Base-by-base conservation (phyloP, 805 yeast genomes). In the Cyberlindnera amylophila region DNA sequence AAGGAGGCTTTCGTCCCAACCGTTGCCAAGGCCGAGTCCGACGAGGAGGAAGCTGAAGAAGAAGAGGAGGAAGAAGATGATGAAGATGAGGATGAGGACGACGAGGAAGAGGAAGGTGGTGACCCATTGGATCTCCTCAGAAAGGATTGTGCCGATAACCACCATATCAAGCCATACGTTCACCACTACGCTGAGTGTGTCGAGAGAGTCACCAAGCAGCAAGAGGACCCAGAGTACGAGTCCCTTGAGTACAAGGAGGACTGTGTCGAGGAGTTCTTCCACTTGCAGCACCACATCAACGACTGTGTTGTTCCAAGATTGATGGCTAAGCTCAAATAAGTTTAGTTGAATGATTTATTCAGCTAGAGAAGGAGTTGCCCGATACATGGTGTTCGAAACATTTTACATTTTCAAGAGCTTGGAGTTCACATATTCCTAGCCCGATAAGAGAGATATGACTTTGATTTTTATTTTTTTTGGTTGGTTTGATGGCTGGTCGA, bases 181-280 rank as follows among this genome's bases (percentile, higher is more conserved):
- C 96, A 90, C 70, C 97, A 90, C 70, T 89, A 83, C 70, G 81
- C 85, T 50, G 96, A 90, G 70, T 91, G 99, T 77, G 81, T 81
- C 46, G 97, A 86, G 71, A 88, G 97, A 74, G 98, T 91, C 52
- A 81, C 93, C 53, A 80, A 82, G 65, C 96, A 81, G 57, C 77
- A 74, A 73, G 86, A 88, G 70, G 90, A 86, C 60, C 83, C 77
- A 53, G 95, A 72, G 54, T 90, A 91, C 65, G 96, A 68, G 24
- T 81, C 83, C 43, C 77, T 75, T 58, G 81, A 74, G 13, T 75
- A 87, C 76, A 91, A 91, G 70, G 99, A 91, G 74, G 97, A 91
- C 71, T 91, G 99, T 75, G 84, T 91, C 48, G 98, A 91, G 70
- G 99, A 91, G 71, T 91, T 85, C 67, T 90, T 91, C 88, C 98